A percentile compares a stretch with the other conserved stretches of the same genome.
Conservation (phyloP, 805 yeast species). For the Crinitomyces ghanaensis region DNA sequence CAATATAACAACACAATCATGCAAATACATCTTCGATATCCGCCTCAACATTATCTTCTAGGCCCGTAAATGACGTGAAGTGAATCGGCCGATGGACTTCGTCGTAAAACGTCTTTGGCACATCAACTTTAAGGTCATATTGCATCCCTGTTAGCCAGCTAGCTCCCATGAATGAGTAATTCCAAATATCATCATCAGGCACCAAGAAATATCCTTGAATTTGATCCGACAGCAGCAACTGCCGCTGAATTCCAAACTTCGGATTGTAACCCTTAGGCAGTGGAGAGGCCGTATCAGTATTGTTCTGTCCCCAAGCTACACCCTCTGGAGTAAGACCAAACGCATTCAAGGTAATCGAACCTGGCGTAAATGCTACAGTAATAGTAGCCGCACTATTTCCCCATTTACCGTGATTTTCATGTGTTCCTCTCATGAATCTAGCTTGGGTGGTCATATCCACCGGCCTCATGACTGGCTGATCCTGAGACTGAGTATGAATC, state of each 20-base stretch:
- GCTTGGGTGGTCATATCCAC: constrained; percentile 58
- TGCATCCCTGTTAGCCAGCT: constrained; percentile 57
- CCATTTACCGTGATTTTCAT: constrained; percentile 29
- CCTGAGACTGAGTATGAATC: constrained; percentile 82
- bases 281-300: constrained; percentile 42
- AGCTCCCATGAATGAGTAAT: constrained; percentile 78
- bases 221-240: constrained; percentile 61
- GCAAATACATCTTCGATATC: constrained; percentile 57
- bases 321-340: constrained; percentile 55
- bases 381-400: constrained; percentile 40
- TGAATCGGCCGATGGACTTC: constrained; percentile 84
- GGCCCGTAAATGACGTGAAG: constrained; percentile 59
- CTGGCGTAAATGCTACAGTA: constrained; percentile 65
- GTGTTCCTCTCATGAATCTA: constrained; percentile 25
- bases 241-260: constrained; percentile 48
- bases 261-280: constrained; percentile 60
- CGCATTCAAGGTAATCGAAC: constrained; percentile 69
- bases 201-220: constrained; percentile 75
- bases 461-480: constrained; percentile 50
- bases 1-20: constrained; percentile 14
- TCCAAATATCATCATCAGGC: constrained; percentile 82
- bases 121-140: constrained; percentile 58
- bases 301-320: constrained; percentile 61
- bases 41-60: constrained; percentile 38
- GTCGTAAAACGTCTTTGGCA: constrained; percentile 74